These are phyloP conservation scores for Rugosomyces carneus DNA, from an alignment of 1,284 basidiomycete species.

Conservation along the genomic window DNA sequence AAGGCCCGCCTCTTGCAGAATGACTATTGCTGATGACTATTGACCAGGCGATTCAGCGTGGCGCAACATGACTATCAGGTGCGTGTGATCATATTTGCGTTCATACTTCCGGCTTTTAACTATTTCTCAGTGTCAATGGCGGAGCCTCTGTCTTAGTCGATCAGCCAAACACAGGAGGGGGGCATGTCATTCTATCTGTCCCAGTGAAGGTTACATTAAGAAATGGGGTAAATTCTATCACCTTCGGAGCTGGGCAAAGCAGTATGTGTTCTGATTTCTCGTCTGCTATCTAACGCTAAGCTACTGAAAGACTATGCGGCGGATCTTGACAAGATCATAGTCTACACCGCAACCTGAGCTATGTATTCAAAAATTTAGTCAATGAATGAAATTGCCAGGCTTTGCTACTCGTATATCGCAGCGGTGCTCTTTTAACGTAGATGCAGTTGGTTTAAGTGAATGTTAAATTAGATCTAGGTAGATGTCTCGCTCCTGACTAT, in stretches of 20 bases:
- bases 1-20: background rate
- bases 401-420: too few relatives aligned
- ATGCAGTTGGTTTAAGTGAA: background rate
- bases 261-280: conserved; percentile 30
- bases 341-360: conserved; percentile 38
- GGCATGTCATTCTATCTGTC: conserved; percentile 45
- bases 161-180: conserved; percentile 53
- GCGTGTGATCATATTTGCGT: background rate
- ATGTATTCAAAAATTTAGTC: background rate
- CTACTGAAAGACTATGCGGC: conserved; percentile 43
- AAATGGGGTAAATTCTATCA: conserved; percentile 47
- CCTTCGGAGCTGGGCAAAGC: conserved; percentile 43
- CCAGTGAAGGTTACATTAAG: conserved; percentile 48
- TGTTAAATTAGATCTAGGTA: background rate
- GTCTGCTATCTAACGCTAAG: background rate
- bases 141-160: conserved; percentile 45
- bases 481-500: too few relatives aligned
- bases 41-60: conserved; percentile 42
- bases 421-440: too few relatives aligned
- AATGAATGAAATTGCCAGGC: background rate
- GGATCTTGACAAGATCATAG: conserved; percentile 59
- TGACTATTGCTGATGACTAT: conserved; percentile 4
- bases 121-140: conserved; percentile 45
- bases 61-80: conserved; percentile 58
- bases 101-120: background rate